Conservation (phyloP, 495 filamentous ascomycete genomes). For the Lichenothelia convexa region DNA sequence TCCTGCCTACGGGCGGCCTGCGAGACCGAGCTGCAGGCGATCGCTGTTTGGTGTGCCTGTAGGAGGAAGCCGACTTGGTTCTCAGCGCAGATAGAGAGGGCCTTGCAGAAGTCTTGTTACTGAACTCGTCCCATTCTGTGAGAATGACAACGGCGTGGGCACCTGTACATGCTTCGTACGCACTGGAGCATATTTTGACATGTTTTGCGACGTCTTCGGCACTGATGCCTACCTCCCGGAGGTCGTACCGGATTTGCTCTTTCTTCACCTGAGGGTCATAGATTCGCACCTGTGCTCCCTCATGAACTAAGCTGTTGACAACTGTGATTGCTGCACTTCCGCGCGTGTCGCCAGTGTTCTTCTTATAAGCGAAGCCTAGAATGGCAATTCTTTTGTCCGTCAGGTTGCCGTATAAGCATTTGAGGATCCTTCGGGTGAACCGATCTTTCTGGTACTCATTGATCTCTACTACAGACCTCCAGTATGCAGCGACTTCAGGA, state of each 20-base stretch:
- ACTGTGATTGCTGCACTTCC: conserved; percentile 54
- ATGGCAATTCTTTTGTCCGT: conserved; percentile 54
- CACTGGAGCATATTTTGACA: conserved; percentile 20
- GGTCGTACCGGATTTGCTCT: conserved; percentile 26
- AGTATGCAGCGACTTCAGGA: conserved; percentile 59
- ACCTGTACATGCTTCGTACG: conserved; percentile 27
- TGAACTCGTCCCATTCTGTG: conserved; percentile 51
- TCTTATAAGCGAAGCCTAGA: conserved; percentile 70
- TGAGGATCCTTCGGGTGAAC: conserved; percentile 44
- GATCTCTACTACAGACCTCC: conserved; percentile 51
- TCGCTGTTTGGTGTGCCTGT: no score
- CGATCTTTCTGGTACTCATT: conserved; percentile 61
- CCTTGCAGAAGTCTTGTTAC: conserved; percentile 15
- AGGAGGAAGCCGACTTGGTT: no score
- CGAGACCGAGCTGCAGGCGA: no score
- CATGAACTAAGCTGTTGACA: conserved; percentile 42
- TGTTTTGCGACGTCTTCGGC: conserved; percentile 6
- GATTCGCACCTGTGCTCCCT: conserved; percentile 46
- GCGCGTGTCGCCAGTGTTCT: conserved; percentile 60
- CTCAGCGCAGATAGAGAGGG: no score
- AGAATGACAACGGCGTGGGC: conserved; percentile 39
- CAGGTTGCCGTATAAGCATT: conserved; percentile 48
- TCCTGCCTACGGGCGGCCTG: not conserved
- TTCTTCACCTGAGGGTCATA: conserved; percentile 52
- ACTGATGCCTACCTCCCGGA: conserved; percentile 11